Percentiles rank a stretch among this genome's conserved stretches.
Evolutionary conservation across 1,284 basidiomycete species (phyloP).

Genomic region (Rhizoctonia solani): DNA sequence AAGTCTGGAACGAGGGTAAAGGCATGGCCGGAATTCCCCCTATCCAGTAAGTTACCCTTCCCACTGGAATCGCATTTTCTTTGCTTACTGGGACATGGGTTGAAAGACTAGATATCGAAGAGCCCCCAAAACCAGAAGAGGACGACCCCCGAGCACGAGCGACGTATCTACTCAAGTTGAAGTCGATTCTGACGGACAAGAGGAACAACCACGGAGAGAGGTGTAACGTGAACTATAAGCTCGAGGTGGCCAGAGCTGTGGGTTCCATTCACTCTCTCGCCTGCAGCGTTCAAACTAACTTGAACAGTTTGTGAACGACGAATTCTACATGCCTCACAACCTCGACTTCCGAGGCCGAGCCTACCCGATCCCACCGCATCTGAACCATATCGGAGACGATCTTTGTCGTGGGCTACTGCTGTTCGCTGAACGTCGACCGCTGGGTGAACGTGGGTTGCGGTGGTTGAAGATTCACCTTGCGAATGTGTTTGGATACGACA

Average conservation of each 20-base stretch:
- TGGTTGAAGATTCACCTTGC: constrained; percentile 95
- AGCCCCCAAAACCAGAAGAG: constrained; percentile 68
- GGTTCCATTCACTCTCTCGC: constrained; percentile 44
- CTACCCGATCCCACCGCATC: constrained; percentile 94
- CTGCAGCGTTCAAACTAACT: constrained; percentile 41
- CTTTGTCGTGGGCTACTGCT: constrained; percentile 86
- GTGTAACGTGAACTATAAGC: constrained; percentile 95
- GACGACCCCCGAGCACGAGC: constrained; percentile 69
- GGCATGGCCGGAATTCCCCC: constrained; percentile 80
- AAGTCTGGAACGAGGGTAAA: constrained; percentile 84
- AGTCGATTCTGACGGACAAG: constrained; percentile 63
- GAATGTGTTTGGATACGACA: constrained; percentile 93
- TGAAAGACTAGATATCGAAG: constrained; percentile 57
- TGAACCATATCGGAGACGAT: constrained; percentile 97
- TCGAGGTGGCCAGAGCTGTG: constrained; percentile 93
- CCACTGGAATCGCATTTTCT: neutral
- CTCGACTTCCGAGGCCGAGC: constrained; percentile 98
- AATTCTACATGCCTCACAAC: constrained; percentile 95
- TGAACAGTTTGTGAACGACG: constrained; percentile 77
- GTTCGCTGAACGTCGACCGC: constrained; percentile 80
- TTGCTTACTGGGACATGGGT: too few relatives aligned
- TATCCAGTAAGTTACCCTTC: constrained; percentile 42
- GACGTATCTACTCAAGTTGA: constrained; percentile 64
- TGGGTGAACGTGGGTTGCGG: constrained; percentile 77
- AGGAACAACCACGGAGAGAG: constrained; percentile 87